Conservation (phyloP, 1,139 yeast genomes). For the Hemisphaericaspora lyxosophila region DNA sequence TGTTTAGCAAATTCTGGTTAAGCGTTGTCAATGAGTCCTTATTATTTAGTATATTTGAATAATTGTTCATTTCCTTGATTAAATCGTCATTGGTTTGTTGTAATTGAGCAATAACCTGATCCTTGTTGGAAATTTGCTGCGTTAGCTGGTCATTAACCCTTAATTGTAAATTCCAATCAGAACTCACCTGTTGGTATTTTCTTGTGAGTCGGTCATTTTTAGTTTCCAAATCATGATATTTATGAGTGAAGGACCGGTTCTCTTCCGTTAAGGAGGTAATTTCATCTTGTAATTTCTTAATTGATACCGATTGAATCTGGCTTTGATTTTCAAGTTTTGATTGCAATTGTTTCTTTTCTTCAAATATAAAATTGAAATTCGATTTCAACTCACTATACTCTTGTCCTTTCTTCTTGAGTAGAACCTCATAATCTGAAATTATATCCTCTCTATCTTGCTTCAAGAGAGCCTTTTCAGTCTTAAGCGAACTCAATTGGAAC, state of each 20-base stretch:
- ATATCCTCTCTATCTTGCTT: constrained; percentile 33
- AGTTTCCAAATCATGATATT: constrained; percentile 23
- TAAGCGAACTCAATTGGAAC: constrained; percentile 30
- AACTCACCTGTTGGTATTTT: constrained; percentile 31
- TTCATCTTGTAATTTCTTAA: constrained; percentile 37
- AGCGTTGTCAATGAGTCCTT: constrained; percentile 13
- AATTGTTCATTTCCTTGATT: constrained; percentile 38
- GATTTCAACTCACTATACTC: constrained; percentile 41
- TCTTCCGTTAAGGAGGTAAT: constrained; percentile 20
- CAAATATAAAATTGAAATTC: constrained; percentile 57
- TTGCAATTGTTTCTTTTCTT: constrained; percentile 57
- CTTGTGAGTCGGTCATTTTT: constrained; percentile 22
- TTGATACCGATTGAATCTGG: constrained; percentile 39
- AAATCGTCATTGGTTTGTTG: constrained; percentile 46
- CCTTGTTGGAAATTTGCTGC: constrained; percentile 23
- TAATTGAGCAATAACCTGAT: constrained; percentile 17
- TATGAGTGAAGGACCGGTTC: constrained; percentile 15
- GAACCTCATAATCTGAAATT: constrained; percentile 28
- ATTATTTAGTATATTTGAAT: constrained; percentile 14
- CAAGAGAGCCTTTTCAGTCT: constrained; percentile 34
- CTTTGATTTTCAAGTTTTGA: constrained; percentile 48
- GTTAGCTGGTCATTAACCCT: constrained; percentile 31
- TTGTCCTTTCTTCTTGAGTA: constrained; percentile 32
- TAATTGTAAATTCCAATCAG: constrained; percentile 31
- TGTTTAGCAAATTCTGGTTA: constrained; percentile 27